Evolutionary conservation across 805 yeast genomes (phyloP).

Genomic region (Candida sakaeoensis): DNA sequence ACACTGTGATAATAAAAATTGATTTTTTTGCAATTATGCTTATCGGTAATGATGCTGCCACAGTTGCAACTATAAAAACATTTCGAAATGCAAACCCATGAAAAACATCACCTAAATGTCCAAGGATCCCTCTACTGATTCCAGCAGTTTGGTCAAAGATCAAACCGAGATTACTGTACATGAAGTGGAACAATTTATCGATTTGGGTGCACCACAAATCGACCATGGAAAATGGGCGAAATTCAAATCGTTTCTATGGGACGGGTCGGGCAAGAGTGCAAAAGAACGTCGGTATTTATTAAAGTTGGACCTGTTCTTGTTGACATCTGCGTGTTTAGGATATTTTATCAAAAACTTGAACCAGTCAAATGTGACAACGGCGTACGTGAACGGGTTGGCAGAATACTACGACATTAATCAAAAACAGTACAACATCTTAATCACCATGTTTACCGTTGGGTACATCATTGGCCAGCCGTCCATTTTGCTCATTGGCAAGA

Average conservation of each 20-base stretch:
- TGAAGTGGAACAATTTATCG: slow-evolving; percentile 1
- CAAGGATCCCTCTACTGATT: slow-evolving; percentile 15
- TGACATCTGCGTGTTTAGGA: slow-evolving; percentile 54
- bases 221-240: slow-evolving; percentile 15
- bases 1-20: neutral
- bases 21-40: neutral
- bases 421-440: slow-evolving; percentile 43
- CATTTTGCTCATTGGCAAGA: slow-evolving; percentile 31
- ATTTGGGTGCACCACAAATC: slow-evolving; percentile 6
- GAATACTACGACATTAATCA: slow-evolving; percentile 39
- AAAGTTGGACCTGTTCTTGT: slow-evolving; percentile 42
- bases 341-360: slow-evolving; percentile 45
- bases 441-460: slow-evolving; percentile 47
- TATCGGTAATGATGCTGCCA: slow-evolving; percentile 2
- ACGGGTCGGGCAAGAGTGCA: slow-evolving; percentile 35
- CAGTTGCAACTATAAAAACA: slow-evolving; percentile 1
- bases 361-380: slow-evolving; percentile 40
- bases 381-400: slow-evolving; percentile 46
- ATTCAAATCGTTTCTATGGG: slow-evolving; percentile 30
- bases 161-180: slow-evolving; percentile 17
- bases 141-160: slow-evolving; percentile 15
- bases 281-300: slow-evolving; percentile 29
- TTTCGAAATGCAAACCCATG: slow-evolving; percentile 23
- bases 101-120: slow-evolving; percentile 18
- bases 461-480: slow-evolving; percentile 53